These are phyloP conservation scores for Candida mesenterica DNA, from an alignment of 1,139 yeast genomes.

Conservation along the genomic window DNA sequence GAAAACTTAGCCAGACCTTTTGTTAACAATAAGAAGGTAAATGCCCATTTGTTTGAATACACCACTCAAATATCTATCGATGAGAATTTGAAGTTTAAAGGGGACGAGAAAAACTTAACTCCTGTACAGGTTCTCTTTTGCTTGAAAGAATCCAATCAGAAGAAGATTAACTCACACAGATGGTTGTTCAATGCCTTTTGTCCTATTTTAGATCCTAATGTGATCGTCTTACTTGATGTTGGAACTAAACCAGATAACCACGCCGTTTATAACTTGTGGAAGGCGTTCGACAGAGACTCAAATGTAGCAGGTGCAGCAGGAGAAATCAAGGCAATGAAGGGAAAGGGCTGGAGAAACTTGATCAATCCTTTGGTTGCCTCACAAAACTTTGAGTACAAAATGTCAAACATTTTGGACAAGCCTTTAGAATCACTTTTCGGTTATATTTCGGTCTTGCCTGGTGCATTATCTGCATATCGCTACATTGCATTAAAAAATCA, in stretches of 20 bases:
- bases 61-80: conserved; percentile 89
- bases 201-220: conserved; percentile 86
- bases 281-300: conserved; percentile 92
- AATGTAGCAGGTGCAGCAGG: conserved; percentile 99
- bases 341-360: conserved; percentile 75
- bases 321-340: conserved; percentile 91
- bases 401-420: conserved; percentile 92
- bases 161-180: conserved; percentile 91
- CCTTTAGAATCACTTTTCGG: conserved; percentile 94
- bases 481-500: conserved; percentile 83
- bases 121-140: conserved; percentile 93
- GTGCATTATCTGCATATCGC: conserved; percentile 93
- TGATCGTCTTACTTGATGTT: conserved; percentile 80
- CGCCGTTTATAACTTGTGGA: conserved; percentile 91
- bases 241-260: conserved; percentile 87
- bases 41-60: conserved; percentile 91
- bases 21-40: conserved; percentile 86
- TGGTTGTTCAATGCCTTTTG: conserved; percentile 94
- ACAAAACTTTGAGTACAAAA: conserved; percentile 93
- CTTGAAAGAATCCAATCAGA: conserved; percentile 81
- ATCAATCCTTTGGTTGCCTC: conserved; percentile 93
- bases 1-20: conserved; percentile 93
- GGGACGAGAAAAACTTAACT: conserved; percentile 74
- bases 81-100: conserved; percentile 77
- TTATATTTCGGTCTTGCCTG: conserved; percentile 90